These are phyloP conservation scores for Fusarium goolgardi DNA, from an alignment of 2,329 filamentous ascomycete genomes.

Conservation along the genomic window DNA sequence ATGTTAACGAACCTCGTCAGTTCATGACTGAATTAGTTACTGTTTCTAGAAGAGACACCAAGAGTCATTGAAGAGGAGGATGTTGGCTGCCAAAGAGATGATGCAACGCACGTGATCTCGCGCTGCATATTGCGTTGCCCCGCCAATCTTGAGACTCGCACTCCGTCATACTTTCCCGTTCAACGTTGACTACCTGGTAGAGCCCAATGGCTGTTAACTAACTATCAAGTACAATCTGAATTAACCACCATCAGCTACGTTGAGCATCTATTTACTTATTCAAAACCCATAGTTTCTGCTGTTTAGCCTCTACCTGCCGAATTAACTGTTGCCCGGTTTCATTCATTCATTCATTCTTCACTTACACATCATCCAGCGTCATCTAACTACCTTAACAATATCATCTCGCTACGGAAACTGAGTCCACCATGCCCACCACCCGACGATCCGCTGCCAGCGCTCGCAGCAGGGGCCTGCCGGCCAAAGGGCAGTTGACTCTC, in stretches of 20 bases:
- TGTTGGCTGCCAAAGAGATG: background rate
- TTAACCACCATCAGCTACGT: constrained; percentile 15
- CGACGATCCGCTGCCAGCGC: constrained; percentile 60
- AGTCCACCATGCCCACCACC: constrained; percentile 60
- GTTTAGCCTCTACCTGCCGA: background rate
- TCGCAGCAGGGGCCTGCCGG: constrained; percentile 51
- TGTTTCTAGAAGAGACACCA: background rate
- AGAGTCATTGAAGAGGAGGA: background rate
- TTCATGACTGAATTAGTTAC: background rate
- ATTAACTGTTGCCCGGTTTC: background rate
- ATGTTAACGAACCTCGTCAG: background rate
- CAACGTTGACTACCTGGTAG: background rate
- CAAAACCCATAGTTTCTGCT: background rate
- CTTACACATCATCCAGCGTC: constrained; percentile 7
- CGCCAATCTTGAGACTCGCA: constrained; percentile 56
- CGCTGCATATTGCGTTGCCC: constrained; percentile 64
- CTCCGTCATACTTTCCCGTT: constrained; percentile 39
- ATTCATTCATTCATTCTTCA: constrained; percentile 4
- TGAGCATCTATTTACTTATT: background rate
- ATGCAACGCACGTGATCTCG: constrained; percentile 60
- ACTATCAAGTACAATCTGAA: constrained; percentile 2
- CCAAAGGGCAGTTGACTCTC: constrained; percentile 63
- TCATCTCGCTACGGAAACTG: constrained; percentile 8
- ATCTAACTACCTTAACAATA: constrained; percentile 3
- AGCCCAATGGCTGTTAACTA: constrained; percentile 8